Percentiles rank a stretch among this genome's conserved stretches.
These are phyloP conservation scores for Fusarium pseudoanthophilum DNA, from an alignment of 2,329 filamentous ascomycete species.

Conservation along the genomic window DNA sequence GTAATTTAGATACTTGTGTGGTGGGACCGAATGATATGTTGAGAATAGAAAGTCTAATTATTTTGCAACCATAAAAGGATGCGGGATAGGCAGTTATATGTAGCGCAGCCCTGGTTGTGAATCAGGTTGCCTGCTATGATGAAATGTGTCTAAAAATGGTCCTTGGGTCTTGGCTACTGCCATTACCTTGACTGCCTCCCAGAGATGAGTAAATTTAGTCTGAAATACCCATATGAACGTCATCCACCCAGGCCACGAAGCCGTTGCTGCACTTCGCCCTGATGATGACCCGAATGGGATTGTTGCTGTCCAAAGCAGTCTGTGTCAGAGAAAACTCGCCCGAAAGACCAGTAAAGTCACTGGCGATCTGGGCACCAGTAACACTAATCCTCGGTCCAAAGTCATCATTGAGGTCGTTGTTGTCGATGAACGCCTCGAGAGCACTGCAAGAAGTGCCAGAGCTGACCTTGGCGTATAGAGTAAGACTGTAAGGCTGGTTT, in stretches of 20 bases:
- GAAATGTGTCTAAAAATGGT: background rate
- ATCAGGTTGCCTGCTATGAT: background rate
- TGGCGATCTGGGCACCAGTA: background rate
- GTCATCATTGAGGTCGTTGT: background rate
- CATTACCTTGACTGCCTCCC: fast-evolving
- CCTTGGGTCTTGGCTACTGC: background rate
- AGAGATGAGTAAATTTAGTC: background rate
- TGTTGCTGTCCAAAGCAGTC: background rate
- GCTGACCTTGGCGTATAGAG: background rate
- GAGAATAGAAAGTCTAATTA: background rate
- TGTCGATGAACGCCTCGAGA: background rate
- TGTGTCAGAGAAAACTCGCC: background rate
- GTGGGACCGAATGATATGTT: fast-evolving
- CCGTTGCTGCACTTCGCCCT: background rate
- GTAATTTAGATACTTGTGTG: too few relatives aligned
- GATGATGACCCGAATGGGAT: background rate
- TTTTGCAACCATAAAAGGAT: background rate
- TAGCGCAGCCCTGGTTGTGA: background rate
- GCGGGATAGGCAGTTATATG: background rate
- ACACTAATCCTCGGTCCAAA: background rate
- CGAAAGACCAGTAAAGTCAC: background rate
- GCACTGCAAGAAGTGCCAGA: background rate
- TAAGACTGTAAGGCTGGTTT: background rate
- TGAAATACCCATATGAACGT: background rate
- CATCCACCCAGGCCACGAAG: background rate